phyloP scores from a whole-genome alignment of 768 basidiomycete species.

The Tylopilus balloui region DNA sequence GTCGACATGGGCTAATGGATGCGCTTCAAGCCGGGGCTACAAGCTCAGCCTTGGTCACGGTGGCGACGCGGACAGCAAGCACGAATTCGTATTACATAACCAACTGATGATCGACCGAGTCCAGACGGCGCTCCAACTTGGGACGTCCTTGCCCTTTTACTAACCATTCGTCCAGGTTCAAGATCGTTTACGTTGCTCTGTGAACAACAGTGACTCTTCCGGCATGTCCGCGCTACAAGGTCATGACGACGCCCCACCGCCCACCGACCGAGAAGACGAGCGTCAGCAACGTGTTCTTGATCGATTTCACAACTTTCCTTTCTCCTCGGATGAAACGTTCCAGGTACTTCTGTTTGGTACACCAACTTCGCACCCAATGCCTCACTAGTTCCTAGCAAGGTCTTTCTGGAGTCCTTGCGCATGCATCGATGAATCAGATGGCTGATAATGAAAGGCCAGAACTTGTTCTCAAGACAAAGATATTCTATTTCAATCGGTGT shows the following conservation, averaged over 20 bases:
- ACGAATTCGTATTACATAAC: slow-evolving; percentile 16
- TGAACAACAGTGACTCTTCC: background rate
- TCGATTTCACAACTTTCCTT: slow-evolving; percentile 45
- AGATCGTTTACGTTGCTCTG: slow-evolving; percentile 14
- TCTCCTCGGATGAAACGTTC: slow-evolving; percentile 52
- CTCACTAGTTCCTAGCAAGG: slow-evolving; percentile 49
- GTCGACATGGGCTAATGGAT: slow-evolving; percentile 23
- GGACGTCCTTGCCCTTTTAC: no score
- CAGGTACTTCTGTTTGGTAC: slow-evolving; percentile 42
- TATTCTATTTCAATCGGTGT: slow-evolving; percentile 73
- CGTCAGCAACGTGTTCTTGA: slow-evolving; percentile 20
- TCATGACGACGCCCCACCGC: slow-evolving; percentile 5
- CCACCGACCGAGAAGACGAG: slow-evolving; percentile 13
- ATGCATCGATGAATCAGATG: slow-evolving; percentile 33
- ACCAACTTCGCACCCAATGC: background rate
- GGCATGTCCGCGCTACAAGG: slow-evolving; percentile 20
- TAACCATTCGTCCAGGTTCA: slow-evolving; percentile 2
- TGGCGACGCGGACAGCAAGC: background rate
- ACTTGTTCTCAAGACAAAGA: slow-evolving; percentile 47
- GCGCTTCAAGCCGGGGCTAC: background rate
- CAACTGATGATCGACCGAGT: slow-evolving; percentile 9
- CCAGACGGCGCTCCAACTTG: background rate
- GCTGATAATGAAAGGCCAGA: slow-evolving; percentile 42
- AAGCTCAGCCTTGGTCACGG: background rate
- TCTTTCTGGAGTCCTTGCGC: slow-evolving; percentile 50